These are phyloP conservation scores for Cichorium intybus DNA, from an alignment of 140 eudicot species.

Conservation along the genomic window DNA sequence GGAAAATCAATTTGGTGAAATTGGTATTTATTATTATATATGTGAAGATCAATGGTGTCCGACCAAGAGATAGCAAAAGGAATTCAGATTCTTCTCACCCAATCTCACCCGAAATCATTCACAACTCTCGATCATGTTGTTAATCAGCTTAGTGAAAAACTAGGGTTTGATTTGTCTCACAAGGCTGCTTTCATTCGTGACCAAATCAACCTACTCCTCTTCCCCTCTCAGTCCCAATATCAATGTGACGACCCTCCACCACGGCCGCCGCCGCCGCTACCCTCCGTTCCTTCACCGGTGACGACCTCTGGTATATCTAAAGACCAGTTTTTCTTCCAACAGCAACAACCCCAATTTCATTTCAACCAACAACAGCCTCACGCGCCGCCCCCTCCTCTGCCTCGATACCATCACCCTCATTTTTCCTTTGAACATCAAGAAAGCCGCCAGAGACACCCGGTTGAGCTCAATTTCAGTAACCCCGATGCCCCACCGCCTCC, in stretches of 20 bases:
- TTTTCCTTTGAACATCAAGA: constrained; percentile 25
- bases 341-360: constrained; percentile 23
- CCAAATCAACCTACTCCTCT: constrained; percentile 47
- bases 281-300: not conserved
- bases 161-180: constrained; percentile 63
- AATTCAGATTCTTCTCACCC: constrained; percentile 50
- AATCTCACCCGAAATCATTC: constrained; percentile 49
- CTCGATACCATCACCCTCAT: constrained; percentile 38
- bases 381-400: not conserved
- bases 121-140: constrained; percentile 55
- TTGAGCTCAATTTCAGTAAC: constrained; percentile 32
- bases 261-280: not conserved
- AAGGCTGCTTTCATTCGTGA: constrained; percentile 54
- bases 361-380: constrained; percentile 28
- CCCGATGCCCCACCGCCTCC: constrained; percentile 3
- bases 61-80: constrained; percentile 65
- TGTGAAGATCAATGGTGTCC: constrained; percentile 44
- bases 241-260: constrained; percentile 7
- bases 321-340: constrained; percentile 41
- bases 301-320: constrained; percentile 3
- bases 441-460: constrained; percentile 32
- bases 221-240: constrained; percentile 22
- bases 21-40: not conserved
- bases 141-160: constrained; percentile 41
- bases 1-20: constrained; percentile 21